A percentile compares a stretch with the other conserved stretches of the same genome.
phyloP scores from a whole-genome alignment of 1,284 basidiomycete genomes.

The Ustilago tritici region DNA sequence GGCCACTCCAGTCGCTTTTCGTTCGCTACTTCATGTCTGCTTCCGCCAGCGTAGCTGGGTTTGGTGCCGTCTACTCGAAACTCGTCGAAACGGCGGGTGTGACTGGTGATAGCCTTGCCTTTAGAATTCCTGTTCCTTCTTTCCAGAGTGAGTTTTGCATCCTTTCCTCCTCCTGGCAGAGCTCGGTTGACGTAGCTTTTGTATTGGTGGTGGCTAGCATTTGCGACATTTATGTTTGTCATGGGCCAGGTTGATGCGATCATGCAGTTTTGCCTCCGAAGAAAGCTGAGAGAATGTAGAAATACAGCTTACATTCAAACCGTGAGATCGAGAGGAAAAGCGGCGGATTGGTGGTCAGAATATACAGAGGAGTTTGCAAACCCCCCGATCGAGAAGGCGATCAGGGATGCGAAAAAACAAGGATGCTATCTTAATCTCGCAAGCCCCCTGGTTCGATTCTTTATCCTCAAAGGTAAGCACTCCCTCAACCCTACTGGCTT shows the following conservation, averaged over 20 bases:
- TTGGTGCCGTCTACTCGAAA: constrained; percentile 31
- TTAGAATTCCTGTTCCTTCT: constrained; percentile 50
- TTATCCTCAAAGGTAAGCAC: constrained; percentile 54
- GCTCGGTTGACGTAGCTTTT: background rate
- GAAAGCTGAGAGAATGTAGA: constrained; percentile 55
- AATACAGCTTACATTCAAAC: constrained; percentile 62
- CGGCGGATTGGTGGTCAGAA: constrained; percentile 65
- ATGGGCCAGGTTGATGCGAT: constrained; percentile 63
- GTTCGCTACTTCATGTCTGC: constrained; percentile 64
- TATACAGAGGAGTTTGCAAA: constrained; percentile 66
- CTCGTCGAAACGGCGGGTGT: constrained; percentile 49
- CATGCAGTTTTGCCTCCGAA: constrained; percentile 63
- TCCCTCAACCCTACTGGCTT: background rate
- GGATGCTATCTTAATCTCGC: constrained; percentile 56
- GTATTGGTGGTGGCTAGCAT: constrained; percentile 9
- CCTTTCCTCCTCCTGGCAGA: background rate
- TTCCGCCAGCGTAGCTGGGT: constrained; percentile 49
- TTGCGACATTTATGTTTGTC: constrained; percentile 66
- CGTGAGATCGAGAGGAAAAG: constrained; percentile 62
- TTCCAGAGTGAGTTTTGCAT: constrained; percentile 29
- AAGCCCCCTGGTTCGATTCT: constrained; percentile 48
- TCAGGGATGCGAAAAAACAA: constrained; percentile 58
- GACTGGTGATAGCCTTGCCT: constrained; percentile 35
- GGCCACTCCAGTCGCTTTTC: constrained; percentile 62
- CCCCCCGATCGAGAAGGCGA: constrained; percentile 59